Evolutionary conservation across 2,329 filamentous ascomycete species (phyloP).

Genomic region (Cladosporium sp.): DNA sequence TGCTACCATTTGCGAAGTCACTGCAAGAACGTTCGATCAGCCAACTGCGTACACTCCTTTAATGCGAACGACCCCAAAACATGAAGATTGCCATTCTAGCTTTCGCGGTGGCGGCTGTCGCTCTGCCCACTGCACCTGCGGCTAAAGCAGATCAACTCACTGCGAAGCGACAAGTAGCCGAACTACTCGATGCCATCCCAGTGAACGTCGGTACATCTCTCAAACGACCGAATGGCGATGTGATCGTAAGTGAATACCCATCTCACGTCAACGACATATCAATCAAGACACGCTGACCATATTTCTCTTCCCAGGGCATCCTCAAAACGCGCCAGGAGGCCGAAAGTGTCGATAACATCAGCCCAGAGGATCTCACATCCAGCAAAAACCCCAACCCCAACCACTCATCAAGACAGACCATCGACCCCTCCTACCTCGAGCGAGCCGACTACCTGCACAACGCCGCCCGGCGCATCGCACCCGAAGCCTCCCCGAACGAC

Average conservation of each 20-base stretch:
- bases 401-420: background rate
- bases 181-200: background rate
- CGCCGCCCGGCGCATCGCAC: too few species aligned
- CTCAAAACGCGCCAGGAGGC: background rate
- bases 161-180: background rate
- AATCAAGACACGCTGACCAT: background rate
- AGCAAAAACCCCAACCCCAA: too few species aligned
- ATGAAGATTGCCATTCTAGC: background rate
- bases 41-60: background rate
- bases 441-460: too few species aligned
- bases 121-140: background rate
- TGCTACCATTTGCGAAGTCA: background rate
- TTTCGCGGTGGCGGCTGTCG: background rate
- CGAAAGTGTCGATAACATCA: background rate
- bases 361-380: background rate
- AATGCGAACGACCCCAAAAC: background rate
- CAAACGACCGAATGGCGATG: conserved; percentile 3
- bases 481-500: too few species aligned
- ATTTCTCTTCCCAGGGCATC: background rate
- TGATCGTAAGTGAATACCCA: background rate
- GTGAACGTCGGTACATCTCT: conserved; percentile 1
- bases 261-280: background rate
- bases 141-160: too few species aligned
- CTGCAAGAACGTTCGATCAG: background rate
- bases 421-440: too few species aligned